A percentile compares a stretch with the other conserved stretches of the same genome.
Evolutionary conservation across 805 yeast genomes (phyloP).

Genomic region (Yarrowia osloensis): DNA sequence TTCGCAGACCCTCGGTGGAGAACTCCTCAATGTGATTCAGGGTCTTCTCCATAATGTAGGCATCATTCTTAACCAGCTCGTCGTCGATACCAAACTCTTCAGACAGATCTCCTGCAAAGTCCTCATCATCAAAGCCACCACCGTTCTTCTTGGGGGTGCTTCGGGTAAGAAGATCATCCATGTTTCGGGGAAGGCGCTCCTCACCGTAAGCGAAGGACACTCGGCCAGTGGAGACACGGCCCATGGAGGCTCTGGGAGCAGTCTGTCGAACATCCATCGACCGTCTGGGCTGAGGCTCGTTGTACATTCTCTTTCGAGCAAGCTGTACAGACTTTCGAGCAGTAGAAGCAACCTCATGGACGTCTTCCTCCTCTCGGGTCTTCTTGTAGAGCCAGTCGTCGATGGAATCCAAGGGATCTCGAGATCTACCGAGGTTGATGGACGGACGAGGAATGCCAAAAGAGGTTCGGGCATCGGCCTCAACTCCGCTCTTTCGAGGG

Average conservation of each 20-base stretch:
- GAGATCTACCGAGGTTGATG: slow-evolving; percentile 36
- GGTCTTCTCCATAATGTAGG: slow-evolving; percentile 76
- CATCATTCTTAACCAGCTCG: slow-evolving; percentile 65
- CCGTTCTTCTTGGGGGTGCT: background rate
- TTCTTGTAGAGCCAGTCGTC: slow-evolving; percentile 37
- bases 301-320: slow-evolving; percentile 37
- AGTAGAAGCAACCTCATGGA: slow-evolving; percentile 39
- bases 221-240: slow-evolving; percentile 7
- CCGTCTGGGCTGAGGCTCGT: slow-evolving; percentile 33
- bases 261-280: slow-evolving; percentile 27
- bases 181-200: slow-evolving; percentile 23
- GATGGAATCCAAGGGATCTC: slow-evolving; percentile 38
- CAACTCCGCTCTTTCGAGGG: slow-evolving; percentile 24
- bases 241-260: slow-evolving; percentile 1
- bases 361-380: slow-evolving; percentile 38
- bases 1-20: slow-evolving; percentile 92
- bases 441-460: slow-evolving; percentile 40
- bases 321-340: slow-evolving; percentile 37
- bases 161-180: slow-evolving; percentile 24
- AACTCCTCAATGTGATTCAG: slow-evolving; percentile 90
- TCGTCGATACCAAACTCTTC: slow-evolving; percentile 48
- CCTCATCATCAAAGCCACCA: background rate
- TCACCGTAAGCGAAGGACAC: slow-evolving; percentile 24
- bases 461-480: slow-evolving; percentile 32
- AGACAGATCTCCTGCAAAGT: slow-evolving; percentile 14